phyloP scores from a whole-genome alignment of 768 basidiomycete species.

The Termitomyces sp. region DNA sequence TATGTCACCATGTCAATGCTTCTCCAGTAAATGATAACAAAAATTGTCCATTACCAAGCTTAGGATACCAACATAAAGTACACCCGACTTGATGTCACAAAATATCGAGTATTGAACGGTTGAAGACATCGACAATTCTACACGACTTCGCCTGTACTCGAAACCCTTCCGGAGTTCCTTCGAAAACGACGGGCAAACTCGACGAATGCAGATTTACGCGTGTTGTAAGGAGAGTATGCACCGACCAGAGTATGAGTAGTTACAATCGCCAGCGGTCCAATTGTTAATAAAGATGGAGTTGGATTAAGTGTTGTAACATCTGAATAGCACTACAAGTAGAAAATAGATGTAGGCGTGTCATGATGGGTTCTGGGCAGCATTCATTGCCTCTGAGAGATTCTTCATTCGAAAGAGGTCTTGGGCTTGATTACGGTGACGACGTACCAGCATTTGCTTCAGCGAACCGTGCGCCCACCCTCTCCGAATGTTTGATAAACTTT shows the following conservation, averaged over 20 bases:
- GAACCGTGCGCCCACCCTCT: conserved; percentile 88
- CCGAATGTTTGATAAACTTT: conserved; percentile 97
- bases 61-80: not conserved
- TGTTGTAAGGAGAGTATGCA: not conserved
- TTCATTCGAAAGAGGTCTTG: not conserved
- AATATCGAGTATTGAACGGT: not conserved
- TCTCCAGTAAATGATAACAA: not conserved
- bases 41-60: not conserved
- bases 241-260: not conserved
- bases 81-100: too few species aligned
- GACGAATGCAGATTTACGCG: not conserved
- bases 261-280: not conserved
- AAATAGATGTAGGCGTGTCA: conserved; percentile 16
- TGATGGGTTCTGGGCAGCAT: conserved; percentile 34
- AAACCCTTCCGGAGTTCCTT: not conserved
- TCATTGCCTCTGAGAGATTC: conserved; percentile 20
- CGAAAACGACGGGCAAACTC: not conserved
- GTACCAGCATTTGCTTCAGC: conserved; percentile 89
- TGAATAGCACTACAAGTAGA: conserved; percentile 4
- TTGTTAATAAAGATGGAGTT: not conserved
- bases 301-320: conserved; percentile 10
- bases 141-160: not conserved
- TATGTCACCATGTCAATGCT: not conserved
- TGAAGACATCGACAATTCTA: not conserved
- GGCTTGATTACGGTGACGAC: conserved; percentile 23